These are phyloP conservation scores for Physcomitrellopsis africana DNA, from an alignment of 225 moss, liverwort and hornwort species.

Conservation along the genomic window DNA sequence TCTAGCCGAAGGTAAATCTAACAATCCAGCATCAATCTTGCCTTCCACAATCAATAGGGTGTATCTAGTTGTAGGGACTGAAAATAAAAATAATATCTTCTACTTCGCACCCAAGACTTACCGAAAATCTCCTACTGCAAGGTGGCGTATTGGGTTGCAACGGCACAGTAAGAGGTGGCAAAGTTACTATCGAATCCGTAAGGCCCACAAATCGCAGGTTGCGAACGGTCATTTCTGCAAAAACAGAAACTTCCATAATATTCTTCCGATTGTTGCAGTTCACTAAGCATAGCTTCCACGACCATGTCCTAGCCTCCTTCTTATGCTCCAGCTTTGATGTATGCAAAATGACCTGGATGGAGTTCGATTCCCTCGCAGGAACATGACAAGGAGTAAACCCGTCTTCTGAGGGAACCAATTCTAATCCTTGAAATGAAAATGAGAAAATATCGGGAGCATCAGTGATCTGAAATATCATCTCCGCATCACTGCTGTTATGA, in stretches of 20 bases:
- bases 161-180: slow-evolving; percentile 82
- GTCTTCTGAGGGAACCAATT: slow-evolving; percentile 28
- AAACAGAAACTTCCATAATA: slow-evolving; percentile 68
- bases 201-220: slow-evolving; percentile 79
- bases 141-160: slow-evolving; percentile 56
- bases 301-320: slow-evolving; percentile 82
- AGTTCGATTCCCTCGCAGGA: slow-evolving; percentile 54
- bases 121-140: slow-evolving; percentile 72
- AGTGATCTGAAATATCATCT: slow-evolving; percentile 69
- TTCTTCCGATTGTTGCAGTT: slow-evolving; percentile 87
- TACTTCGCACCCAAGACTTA: slow-evolving; percentile 40
- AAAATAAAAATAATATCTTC: slow-evolving; percentile 21
- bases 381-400: slow-evolving; percentile 45
- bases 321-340: slow-evolving; percentile 79
- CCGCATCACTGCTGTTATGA: slow-evolving; percentile 78
- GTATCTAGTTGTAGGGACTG: slow-evolving; percentile 12
- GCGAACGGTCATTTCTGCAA: slow-evolving; percentile 91
- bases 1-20: slow-evolving; percentile 15
- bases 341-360: slow-evolving; percentile 61
- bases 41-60: slow-evolving; percentile 27
- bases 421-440: slow-evolving; percentile 52
- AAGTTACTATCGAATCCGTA: slow-evolving; percentile 63
- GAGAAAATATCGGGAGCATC: slow-evolving; percentile 75
- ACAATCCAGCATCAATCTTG: neutral
- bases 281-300: slow-evolving; percentile 72